These are phyloP conservation scores for Hypoxylon intermedium DNA, from an alignment of 495 filamentous ascomycete genomes.

Conservation along the genomic window DNA sequence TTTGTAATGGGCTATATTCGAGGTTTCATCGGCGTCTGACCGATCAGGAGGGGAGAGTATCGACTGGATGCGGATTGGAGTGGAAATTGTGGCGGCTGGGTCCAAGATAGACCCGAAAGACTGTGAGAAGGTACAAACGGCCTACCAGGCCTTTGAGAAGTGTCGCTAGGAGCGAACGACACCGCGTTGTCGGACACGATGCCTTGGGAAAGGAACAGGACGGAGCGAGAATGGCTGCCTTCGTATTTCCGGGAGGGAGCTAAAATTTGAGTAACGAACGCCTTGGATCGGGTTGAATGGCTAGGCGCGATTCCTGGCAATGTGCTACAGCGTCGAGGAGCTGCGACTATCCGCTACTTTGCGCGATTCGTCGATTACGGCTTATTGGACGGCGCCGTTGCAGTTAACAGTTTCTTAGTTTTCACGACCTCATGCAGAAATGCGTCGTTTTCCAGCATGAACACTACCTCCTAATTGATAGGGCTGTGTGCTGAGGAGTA, in stretches of 20 bases:
- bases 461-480: constrained; percentile 1
- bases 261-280: constrained; percentile 29
- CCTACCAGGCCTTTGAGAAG: constrained; percentile 23
- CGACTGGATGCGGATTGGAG: constrained; percentile 57
- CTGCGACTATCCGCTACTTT: constrained; percentile 35
- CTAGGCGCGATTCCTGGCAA: constrained; percentile 20
- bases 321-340: constrained; percentile 36
- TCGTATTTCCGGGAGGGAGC: constrained; percentile 18
- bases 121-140: constrained; percentile 11
- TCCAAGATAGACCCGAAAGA: constrained; percentile 36
- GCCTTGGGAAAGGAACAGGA: constrained; percentile 5
- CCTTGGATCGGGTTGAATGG: constrained; percentile 20
- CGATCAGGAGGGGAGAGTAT: constrained; percentile 57
- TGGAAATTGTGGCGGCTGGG: constrained; percentile 59
- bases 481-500: constrained; percentile 13
- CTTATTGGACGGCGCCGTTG: constrained; percentile 5
- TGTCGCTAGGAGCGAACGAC: constrained; percentile 24
- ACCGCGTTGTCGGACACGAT: constrained; percentile 25
- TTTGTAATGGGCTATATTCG: constrained; percentile 39
- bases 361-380: constrained; percentile 25
- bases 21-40: constrained; percentile 47
- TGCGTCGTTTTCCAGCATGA: constrained; percentile 3
- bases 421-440: constrained; percentile 14
- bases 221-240: constrained; percentile 2
- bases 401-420: neutral